phyloP scores from a whole-genome alignment of 495 filamentous ascomycete species.

The Pyrenula massariospora region DNA sequence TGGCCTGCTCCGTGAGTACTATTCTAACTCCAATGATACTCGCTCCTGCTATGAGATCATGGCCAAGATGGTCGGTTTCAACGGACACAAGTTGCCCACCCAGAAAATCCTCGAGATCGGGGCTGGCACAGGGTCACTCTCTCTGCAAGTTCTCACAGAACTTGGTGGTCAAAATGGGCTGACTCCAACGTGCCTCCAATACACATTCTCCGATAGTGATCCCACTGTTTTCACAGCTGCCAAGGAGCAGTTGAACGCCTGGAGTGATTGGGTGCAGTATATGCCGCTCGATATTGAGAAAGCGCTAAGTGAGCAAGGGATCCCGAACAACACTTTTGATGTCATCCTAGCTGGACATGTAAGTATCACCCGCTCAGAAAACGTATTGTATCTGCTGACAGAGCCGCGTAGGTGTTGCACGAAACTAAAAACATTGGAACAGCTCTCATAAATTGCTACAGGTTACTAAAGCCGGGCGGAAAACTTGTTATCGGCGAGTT shows the following conservation, averaged over 20 bases:
- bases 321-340: conserved; percentile 29
- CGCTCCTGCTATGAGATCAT: not conserved
- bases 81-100: conserved; percentile 22
- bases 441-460: conserved; percentile 25
- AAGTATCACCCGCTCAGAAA: not conserved
- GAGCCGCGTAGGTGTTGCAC: conserved; percentile 19
- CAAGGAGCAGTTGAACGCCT: conserved; percentile 20
- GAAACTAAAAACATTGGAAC: conserved; percentile 27
- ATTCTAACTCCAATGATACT: not conserved
- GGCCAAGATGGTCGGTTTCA: not conserved
- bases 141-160: conserved; percentile 21
- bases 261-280: conserved; percentile 24
- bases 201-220: conserved; percentile 42
- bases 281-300: conserved; percentile 29
- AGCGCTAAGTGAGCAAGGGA: conserved; percentile 29
- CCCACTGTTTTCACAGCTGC: conserved; percentile 36
- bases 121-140: conserved; percentile 40
- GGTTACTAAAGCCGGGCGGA: conserved; percentile 40
- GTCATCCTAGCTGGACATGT: conserved; percentile 38
- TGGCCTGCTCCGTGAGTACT: not conserved
- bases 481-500: conserved; percentile 36
- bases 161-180: conserved; percentile 10
- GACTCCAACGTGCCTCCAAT: conserved; percentile 6
- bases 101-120: conserved; percentile 41
- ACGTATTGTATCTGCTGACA: not conserved